phyloP scores from a whole-genome alignment of 768 basidiomycete genomes.

The Boletellus ananiceps region DNA sequence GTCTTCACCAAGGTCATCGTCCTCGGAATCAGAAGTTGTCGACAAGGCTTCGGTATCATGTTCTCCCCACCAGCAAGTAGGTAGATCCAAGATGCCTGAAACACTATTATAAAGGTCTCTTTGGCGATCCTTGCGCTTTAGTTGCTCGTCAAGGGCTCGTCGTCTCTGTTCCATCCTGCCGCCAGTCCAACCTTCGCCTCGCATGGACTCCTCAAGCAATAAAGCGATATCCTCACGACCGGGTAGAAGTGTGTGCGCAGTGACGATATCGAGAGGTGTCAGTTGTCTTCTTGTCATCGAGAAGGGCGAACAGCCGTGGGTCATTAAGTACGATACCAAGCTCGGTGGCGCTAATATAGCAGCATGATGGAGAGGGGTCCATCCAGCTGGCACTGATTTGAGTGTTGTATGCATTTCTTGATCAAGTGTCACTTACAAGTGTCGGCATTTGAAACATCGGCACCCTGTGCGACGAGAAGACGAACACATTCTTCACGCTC shows the following conservation, averaged over 20 bases:
- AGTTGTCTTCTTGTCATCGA: constrained; percentile 72
- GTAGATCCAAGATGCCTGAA: constrained; percentile 51
- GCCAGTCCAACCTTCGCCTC: constrained; percentile 76
- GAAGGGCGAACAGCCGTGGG: constrained; percentile 84
- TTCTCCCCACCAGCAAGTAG: constrained; percentile 64
- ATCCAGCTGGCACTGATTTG: constrained; percentile 58
- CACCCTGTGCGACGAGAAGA: constrained; percentile 72
- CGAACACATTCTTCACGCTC: constrained; percentile 90
- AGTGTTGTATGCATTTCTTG: background rate
- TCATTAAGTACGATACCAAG: constrained; percentile 87
- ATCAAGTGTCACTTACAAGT: constrained; percentile 43
- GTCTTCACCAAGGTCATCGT: constrained; percentile 45
- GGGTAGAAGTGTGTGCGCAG: constrained; percentile 74
- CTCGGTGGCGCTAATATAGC: constrained; percentile 86
- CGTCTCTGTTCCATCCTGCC: constrained; percentile 71
- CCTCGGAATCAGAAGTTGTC: constrained; percentile 44
- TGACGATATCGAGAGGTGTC: constrained; percentile 86
- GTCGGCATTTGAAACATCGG: constrained; percentile 57
- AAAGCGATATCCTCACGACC: constrained; percentile 82
- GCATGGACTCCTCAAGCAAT: constrained; percentile 87
- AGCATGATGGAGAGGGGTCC: constrained; percentile 94
- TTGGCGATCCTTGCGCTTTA: constrained; percentile 49
- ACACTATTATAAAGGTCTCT: constrained; percentile 56
- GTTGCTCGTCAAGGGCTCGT: constrained; percentile 51
- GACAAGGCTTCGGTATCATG: constrained; percentile 42